Conservation (phyloP, 306 rosid genomes). For the Vigna radiata region DNA sequence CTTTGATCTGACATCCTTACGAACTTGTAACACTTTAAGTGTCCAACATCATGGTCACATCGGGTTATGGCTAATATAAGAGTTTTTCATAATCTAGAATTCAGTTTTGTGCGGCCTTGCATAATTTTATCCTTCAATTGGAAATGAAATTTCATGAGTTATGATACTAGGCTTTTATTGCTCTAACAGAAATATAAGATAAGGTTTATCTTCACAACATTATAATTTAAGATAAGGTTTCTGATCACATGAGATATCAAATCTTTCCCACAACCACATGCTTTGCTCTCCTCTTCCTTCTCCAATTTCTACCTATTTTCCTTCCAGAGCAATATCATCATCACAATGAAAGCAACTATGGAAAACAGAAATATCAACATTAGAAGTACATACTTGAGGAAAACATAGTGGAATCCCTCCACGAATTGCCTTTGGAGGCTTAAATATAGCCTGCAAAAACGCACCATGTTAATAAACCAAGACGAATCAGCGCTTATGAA, state of each 20-base stretch:
- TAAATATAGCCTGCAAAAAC: conserved; percentile 60
- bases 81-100: background rate
- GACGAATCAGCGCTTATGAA: conserved; percentile 29
- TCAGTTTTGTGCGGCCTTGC: background rate
- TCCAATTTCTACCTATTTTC: conserved; percentile 31
- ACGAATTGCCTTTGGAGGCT: conserved; percentile 81
- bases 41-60: background rate
- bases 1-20: background rate
- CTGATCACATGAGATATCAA: background rate
- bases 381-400: conserved; percentile 76
- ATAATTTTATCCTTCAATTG: background rate
- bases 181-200: background rate
- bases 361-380: conserved; percentile 39
- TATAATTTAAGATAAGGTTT: background rate
- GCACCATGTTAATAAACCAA: conserved; percentile 46
- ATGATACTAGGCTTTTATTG: background rate
- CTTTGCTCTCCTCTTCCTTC: background rate
- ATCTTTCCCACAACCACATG: background rate
- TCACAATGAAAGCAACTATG: conserved; percentile 42
- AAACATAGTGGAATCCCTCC: conserved; percentile 92
- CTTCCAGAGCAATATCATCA: conserved; percentile 9
- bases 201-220: conserved; percentile 5
- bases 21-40: conserved; percentile 3
- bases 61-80: background rate
- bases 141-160: background rate